Evolutionary conservation across 331 rosid genomes (phyloP).

Genomic region (Phaseolus coccineus): DNA sequence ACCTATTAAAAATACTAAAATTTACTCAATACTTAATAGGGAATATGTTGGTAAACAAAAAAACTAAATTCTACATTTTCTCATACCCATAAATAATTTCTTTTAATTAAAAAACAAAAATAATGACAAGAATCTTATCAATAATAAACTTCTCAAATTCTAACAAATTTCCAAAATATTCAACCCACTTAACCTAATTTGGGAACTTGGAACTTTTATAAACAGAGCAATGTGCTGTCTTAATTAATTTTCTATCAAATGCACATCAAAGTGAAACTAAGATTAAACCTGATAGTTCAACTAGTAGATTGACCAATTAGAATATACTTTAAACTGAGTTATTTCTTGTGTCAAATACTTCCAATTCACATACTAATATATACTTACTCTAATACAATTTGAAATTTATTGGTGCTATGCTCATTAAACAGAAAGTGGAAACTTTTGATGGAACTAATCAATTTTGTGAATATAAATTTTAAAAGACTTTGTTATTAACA

Average conservation of each 20-base stretch:
- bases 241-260: constrained; percentile 6
- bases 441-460: too few species aligned
- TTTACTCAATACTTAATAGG: too few species aligned
- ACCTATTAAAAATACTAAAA: too few species aligned
- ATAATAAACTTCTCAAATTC: too few species aligned
- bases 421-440: background rate
- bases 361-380: background rate
- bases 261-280: background rate
- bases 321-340: constrained; percentile 6
- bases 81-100: too few species aligned
- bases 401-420: background rate
- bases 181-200: constrained; percentile 7
- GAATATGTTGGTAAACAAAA: too few species aligned
- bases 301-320: constrained; percentile 38
- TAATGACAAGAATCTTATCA: too few species aligned
- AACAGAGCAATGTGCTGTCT: constrained; percentile 22
- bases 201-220: constrained; percentile 12
- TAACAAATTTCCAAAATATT: background rate
- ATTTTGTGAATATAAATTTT: too few species aligned
- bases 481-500: background rate
- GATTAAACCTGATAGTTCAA: constrained; percentile 23
- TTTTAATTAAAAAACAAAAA: too few species aligned
- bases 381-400: background rate
- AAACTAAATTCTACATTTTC: too few species aligned
- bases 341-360: background rate